phyloP scores from a whole-genome alignment of 1,139 yeast genomes.

The Candida mesenterica region DNA sequence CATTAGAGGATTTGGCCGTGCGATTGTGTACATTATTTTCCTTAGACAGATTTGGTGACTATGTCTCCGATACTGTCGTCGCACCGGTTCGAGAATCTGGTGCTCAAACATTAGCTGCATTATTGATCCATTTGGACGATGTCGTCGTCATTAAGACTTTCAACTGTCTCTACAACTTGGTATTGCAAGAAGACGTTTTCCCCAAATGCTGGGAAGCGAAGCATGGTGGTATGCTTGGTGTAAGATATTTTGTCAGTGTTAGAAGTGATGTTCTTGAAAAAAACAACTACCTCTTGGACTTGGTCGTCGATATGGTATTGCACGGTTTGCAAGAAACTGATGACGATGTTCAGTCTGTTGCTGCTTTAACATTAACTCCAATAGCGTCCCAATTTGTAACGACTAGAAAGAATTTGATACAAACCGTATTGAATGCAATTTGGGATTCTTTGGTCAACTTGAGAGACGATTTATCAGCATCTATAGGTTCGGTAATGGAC shows the following conservation, averaged over 20 bases:
- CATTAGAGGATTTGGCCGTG: slow-evolving; percentile 86
- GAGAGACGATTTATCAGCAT: slow-evolving; percentile 89
- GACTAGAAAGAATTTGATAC: slow-evolving; percentile 59
- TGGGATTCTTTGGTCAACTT: slow-evolving; percentile 87
- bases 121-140: slow-evolving; percentile 64
- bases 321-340: slow-evolving; percentile 83
- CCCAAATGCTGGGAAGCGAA: slow-evolving; percentile 89
- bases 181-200: slow-evolving; percentile 57
- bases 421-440: slow-evolving; percentile 66
- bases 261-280: slow-evolving; percentile 72
- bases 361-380: slow-evolving; percentile 91
- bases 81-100: slow-evolving; percentile 98
- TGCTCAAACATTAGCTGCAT: slow-evolving; percentile 91
- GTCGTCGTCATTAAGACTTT: slow-evolving; percentile 61
- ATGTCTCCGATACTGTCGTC: slow-evolving; percentile 94
- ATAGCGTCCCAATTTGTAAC: slow-evolving; percentile 81
- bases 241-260: slow-evolving; percentile 88
- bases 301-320: slow-evolving; percentile 79
- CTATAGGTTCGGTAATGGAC: slow-evolving; percentile 97
- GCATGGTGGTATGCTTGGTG: slow-evolving; percentile 96
- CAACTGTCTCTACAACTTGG: slow-evolving; percentile 62
- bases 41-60: slow-evolving; percentile 94
- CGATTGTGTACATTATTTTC: slow-evolving; percentile 85
- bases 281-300: slow-evolving; percentile 59
- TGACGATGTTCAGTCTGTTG: slow-evolving; percentile 96